Conservation (phyloP, 106 monocot genomes). For the Allium cepa region DNA sequence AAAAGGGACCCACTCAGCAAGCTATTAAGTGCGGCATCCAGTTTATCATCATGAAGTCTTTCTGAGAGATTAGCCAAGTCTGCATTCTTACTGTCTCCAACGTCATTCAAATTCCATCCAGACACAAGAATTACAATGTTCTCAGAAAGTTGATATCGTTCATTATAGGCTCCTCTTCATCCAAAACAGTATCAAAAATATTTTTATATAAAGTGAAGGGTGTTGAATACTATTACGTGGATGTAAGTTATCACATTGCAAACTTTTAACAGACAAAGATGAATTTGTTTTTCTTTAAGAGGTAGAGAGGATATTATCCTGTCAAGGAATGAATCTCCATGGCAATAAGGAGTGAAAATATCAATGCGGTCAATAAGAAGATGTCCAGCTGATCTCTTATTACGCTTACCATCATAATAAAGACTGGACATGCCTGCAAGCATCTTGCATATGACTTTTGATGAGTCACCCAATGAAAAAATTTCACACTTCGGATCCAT, state of each 20-base stretch:
- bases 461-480: constrained; percentile 91
- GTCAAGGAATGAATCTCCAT: constrained; percentile 89
- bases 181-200: constrained; percentile 37
- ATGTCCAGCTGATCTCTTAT: constrained; percentile 78
- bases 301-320: constrained; percentile 69
- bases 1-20: constrained; percentile 52
- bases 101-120: constrained; percentile 56
- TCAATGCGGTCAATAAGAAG: constrained; percentile 94
- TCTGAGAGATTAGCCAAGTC: constrained; percentile 17
- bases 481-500: constrained; percentile 96
- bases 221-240: constrained; percentile 2
- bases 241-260: constrained; percentile 18
- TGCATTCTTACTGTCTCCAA: constrained; percentile 12
- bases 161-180: constrained; percentile 20
- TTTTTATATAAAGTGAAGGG: constrained; percentile 47
- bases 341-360: constrained; percentile 86
- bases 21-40: constrained; percentile 14
- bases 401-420: constrained; percentile 89
- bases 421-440: constrained; percentile 96
- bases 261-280: constrained; percentile 19
- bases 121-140: constrained; percentile 51
- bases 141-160: constrained; percentile 30
- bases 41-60: constrained; percentile 6
- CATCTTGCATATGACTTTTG: constrained; percentile 78
- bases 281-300: constrained; percentile 38